Evolutionary conservation across 371 early-diverging fungal species (phyloP), one percentile per base, ranked within the genome.

Genomic region (Conidiobolus incongruus): DNA sequence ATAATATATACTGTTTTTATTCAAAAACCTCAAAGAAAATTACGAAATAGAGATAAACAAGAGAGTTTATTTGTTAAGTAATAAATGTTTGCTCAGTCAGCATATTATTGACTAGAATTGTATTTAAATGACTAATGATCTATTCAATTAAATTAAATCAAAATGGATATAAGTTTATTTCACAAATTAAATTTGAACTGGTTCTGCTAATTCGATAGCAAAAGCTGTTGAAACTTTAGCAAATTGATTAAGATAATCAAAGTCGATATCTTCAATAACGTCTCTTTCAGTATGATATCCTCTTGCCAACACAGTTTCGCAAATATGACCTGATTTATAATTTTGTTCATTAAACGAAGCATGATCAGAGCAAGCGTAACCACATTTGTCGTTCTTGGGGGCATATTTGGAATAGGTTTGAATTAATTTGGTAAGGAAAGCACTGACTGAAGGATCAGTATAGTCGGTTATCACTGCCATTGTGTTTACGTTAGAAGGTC

Each of bases 301-400:
- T n/a, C n/a, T n/a, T n/a, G n/a, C n/a, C n/a, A 16, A 15, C 16
- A 8, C 16, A 17, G 5, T 15, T 63, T 92, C 92, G 44, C 84
- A 85, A 1, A 80, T 64, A 50, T 87, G 85, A 3, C 79, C 78
- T 21, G 89, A 75, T 16, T 74, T 77, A 59, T 65, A 87, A 1
- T 86, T 85, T 20, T 70, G 69, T 51, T 81, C 72, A 47, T 65
- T 68, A 89, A 89, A 94, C 13, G 85, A 78, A 12, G 90, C 89
- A 52, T 93, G 91, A 59, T 93, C 91, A 47, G 75, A 66, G 59
- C 51, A 51, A 34, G 47, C 51, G 24, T 51, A 51, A 15, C 51
- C 51, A 39, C 51, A 51, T 39, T 42, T 47, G 10, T 40, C 44
- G 13, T 47, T 23, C n/a, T 4, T 39, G 1, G 1, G 26, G 21